phyloP scores from a whole-genome alignment of 2,329 filamentous ascomycete species.

The Ophiostoma populinum region DNA sequence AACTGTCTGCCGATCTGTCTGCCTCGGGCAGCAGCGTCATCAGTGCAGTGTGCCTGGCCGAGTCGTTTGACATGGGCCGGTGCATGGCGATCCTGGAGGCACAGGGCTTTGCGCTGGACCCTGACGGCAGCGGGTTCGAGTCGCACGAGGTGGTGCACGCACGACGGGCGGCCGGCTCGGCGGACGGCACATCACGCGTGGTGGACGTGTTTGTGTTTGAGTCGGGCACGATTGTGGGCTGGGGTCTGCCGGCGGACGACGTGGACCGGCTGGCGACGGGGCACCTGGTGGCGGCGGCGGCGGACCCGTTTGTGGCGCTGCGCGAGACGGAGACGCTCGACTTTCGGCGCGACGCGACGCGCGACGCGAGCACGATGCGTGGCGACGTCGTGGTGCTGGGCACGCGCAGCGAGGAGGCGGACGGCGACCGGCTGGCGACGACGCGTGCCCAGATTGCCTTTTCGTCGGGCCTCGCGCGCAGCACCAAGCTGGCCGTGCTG shows the following conservation, averaged over 20 bases:
- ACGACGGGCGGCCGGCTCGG: conserved; percentile 25
- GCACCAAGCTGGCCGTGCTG: conserved; percentile 83
- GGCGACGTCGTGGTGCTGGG: conserved; percentile 86
- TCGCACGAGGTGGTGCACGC: conserved; percentile 46
- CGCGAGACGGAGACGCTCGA: conserved; percentile 83
- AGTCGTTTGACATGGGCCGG: conserved; percentile 45
- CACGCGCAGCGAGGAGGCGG: conserved; percentile 41
- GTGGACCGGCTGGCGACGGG: conserved; percentile 52
- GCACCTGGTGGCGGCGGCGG: conserved; percentile 58
- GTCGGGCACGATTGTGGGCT: conserved; percentile 82
- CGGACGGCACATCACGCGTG: conserved; percentile 28
- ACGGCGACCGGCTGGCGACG: conserved; percentile 31
- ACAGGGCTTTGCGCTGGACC: conserved; percentile 44
- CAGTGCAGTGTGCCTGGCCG: conserved; percentile 43
- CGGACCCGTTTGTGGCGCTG: conserved; percentile 50
- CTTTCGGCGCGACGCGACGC: conserved; percentile 57
- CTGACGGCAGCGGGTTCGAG: conserved; percentile 43
- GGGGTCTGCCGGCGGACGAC: conserved; percentile 66
- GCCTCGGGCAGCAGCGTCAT: conserved; percentile 30
- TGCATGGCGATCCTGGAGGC: conserved; percentile 38
- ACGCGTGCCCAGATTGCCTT: conserved; percentile 92
- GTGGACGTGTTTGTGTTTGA: conserved; percentile 94
- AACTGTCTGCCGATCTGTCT: no score
- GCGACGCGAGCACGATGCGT: conserved; percentile 61
- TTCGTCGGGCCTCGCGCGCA: conserved; percentile 80